Evolutionary conservation across 768 basidiomycete species (phyloP).

Genomic region (Chalciporus piperatus): DNA sequence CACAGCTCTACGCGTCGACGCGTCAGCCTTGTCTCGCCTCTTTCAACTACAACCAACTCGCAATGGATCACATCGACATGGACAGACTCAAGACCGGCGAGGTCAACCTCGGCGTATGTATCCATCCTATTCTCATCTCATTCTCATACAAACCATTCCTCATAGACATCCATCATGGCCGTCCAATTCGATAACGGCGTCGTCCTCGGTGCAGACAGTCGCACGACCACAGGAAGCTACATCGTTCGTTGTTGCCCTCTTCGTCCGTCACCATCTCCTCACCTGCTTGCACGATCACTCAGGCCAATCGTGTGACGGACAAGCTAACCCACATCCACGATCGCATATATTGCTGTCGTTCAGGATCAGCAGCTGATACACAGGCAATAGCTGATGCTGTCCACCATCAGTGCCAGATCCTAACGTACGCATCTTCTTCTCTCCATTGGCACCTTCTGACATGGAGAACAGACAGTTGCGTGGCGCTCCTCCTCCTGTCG

Average conservation of each 20-base stretch:
- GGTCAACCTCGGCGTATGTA: constrained; percentile 91
- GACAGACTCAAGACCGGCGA: constrained; percentile 89
- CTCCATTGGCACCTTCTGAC: background rate
- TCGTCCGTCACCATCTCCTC: background rate
- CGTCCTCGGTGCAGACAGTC: constrained; percentile 94
- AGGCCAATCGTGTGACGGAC: constrained; percentile 99
- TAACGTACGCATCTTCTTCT: constrained; percentile 46
- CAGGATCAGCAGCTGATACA: constrained; percentile 96
- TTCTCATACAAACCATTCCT: background rate
- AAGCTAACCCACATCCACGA: constrained; percentile 96
- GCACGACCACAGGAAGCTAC: constrained; percentile 95
- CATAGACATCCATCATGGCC: constrained; percentile 97
- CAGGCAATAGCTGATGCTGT: constrained; percentile 94
- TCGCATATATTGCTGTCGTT: constrained; percentile 98
- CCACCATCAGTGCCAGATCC: constrained; percentile 77
- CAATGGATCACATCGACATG: constrained; percentile 73
- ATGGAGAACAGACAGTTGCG: constrained; percentile 45
- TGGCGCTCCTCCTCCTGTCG: constrained; percentile 72
- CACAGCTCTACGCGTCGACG: constrained; percentile 40
- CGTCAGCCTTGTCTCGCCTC: constrained; percentile 44
- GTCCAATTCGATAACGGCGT: constrained; percentile 96
- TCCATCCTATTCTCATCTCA: background rate
- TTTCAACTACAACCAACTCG: constrained; percentile 17
- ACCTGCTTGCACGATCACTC: constrained; percentile 3
- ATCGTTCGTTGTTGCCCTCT: constrained; percentile 57